A percentile compares a stretch with the other conserved stretches of the same genome.
Evolutionary conservation across 176 grass and related monocot species (phyloP).

Genomic region (Lolium perenne): DNA sequence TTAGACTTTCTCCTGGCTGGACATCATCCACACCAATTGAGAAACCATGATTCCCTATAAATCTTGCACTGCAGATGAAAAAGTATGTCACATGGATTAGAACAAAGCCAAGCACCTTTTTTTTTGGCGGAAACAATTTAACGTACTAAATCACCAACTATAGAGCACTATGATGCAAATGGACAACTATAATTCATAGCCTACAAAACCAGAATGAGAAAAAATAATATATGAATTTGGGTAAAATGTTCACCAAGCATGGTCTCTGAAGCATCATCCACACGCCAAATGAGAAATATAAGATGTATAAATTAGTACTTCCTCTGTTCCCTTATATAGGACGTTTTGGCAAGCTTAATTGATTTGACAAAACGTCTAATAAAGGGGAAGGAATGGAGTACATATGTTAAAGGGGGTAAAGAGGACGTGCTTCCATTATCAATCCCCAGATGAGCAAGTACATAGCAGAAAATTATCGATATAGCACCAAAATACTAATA

Average conservation of each 20-base stretch:
- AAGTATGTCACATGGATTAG: constrained; percentile 29
- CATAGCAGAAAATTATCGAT: not conserved
- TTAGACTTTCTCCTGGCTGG: constrained; percentile 74
- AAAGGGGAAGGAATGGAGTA: too few species aligned
- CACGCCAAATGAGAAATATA: not conserved
- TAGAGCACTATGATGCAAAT: not conserved
- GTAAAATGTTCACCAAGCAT: constrained; percentile 6
- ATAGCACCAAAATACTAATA: not conserved
- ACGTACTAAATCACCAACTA: constrained; percentile 5
- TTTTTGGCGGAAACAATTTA: constrained; percentile 1
- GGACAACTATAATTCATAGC: constrained; percentile 6
- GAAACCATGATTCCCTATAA: constrained; percentile 98
- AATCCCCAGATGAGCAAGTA: constrained; percentile 33
- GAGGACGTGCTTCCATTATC: not conserved
- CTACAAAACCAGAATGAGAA: constrained; percentile 3
- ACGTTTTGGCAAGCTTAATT: too few species aligned
- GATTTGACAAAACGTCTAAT: too few species aligned
- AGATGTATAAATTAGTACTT: not conserved
- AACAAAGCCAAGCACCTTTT: constrained; percentile 13
- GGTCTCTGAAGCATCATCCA: not conserved
- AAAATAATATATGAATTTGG: not conserved
- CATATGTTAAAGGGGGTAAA: constrained; percentile 12
- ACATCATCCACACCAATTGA: constrained; percentile 98
- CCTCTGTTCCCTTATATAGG: too few species aligned
- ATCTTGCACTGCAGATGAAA: constrained; percentile 81